Evolutionary conservation across 2,329 filamentous ascomycete genomes (phyloP).

Genomic region (Aspergillus alliaceus): DNA sequence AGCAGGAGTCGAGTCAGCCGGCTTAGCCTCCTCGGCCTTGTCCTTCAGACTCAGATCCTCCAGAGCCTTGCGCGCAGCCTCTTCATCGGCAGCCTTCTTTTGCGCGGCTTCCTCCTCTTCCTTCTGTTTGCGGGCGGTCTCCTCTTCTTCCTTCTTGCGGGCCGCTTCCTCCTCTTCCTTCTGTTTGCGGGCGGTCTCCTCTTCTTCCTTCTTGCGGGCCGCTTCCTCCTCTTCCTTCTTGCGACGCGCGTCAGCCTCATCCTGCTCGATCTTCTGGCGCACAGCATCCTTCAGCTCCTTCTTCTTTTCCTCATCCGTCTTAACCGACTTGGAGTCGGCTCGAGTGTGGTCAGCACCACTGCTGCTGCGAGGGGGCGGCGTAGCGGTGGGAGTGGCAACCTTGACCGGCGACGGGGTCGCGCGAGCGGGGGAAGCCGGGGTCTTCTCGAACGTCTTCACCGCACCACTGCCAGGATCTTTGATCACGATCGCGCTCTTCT

Average conservation of each 20-base stretch:
- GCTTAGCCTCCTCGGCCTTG: constrained; percentile 49
- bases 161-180: constrained; percentile 31
- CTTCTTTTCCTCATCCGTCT: constrained; percentile 79
- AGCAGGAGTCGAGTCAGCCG: constrained; percentile 33
- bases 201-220: constrained; percentile 48
- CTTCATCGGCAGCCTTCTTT: constrained; percentile 28
- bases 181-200: constrained; percentile 33
- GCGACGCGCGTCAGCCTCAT: constrained; percentile 52
- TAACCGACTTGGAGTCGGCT: constrained; percentile 67
- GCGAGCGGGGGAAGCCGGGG: constrained; percentile 61
- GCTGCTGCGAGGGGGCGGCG: constrained; percentile 74
- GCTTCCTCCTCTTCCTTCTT: constrained; percentile 45
- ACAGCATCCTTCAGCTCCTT: constrained; percentile 66
- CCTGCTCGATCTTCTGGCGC: constrained; percentile 56
- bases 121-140: constrained; percentile 31
- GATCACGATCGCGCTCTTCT: constrained; percentile 77
- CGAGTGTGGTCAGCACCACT: constrained; percentile 68
- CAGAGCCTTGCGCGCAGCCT: constrained; percentile 22
- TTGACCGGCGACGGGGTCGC: constrained; percentile 59
- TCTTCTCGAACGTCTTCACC: constrained; percentile 69
- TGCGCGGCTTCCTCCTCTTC: constrained; percentile 30
- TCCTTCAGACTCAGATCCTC: constrained; percentile 25
- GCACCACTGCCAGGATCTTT: constrained; percentile 79
- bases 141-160: constrained; percentile 40
- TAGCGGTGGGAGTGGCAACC: constrained; percentile 69